A percentile compares a stretch with the other conserved stretches of the same genome.
Evolutionary conservation across 2,329 filamentous ascomycete genomes (phyloP).

Genomic region (Aspergillus terreus): DNA sequence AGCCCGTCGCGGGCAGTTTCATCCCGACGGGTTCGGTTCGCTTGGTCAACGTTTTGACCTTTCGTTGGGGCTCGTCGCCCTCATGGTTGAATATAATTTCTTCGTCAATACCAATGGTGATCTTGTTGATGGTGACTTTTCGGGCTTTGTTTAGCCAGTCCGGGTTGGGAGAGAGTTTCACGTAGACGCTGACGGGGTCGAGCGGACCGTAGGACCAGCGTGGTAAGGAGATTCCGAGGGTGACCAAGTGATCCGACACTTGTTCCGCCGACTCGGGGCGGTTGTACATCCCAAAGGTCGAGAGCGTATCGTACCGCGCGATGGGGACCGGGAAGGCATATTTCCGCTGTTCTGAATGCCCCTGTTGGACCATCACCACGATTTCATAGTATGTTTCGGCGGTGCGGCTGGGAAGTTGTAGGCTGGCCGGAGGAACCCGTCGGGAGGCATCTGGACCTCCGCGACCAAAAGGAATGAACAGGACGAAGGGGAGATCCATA

Average conservation of each 20-base stretch:
- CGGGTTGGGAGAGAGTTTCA: conserved; percentile 86
- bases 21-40: conserved; percentile 76
- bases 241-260: conserved; percentile 85
- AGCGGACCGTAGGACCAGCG: conserved; percentile 95
- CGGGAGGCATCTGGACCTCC: conserved; percentile 86
- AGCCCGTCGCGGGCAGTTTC: conserved; percentile 85
- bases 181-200: conserved; percentile 93
- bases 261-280: conserved; percentile 83
- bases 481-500: conserved; percentile 95
- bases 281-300: conserved; percentile 99
- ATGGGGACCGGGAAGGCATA: conserved; percentile 89
- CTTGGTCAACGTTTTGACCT: conserved; percentile 80
- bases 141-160: conserved; percentile 89
- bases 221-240: conserved; percentile 84
- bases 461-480: conserved; percentile 93
- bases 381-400: conserved; percentile 97
- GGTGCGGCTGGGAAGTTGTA: conserved; percentile 87
- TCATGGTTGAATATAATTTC: conserved; percentile 99
- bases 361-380: conserved; percentile 92
- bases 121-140: conserved; percentile 88
- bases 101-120: conserved; percentile 91
- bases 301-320: conserved; percentile 90
- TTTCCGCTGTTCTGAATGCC: conserved; percentile 79
- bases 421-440: conserved; percentile 84
- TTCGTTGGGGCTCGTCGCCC: conserved; percentile 89